A percentile compares a stretch with the other conserved stretches of the same genome.
These are phyloP conservation scores for Monosporozyma aerobia DNA, from an alignment of 805 yeast genomes.

Conservation along the genomic window DNA sequence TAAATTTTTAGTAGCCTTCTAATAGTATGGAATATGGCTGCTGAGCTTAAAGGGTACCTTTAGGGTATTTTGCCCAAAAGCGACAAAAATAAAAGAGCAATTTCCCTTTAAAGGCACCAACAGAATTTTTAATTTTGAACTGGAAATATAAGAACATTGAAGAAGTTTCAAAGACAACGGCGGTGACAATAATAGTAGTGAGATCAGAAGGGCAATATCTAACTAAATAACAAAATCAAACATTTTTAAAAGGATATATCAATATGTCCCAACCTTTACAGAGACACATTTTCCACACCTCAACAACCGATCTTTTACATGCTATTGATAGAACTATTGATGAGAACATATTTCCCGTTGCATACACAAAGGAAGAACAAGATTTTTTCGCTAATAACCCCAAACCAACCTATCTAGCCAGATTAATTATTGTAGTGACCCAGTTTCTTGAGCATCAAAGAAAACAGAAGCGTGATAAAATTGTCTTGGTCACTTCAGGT, in stretches of 20 bases:
- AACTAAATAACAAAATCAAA: not conserved
- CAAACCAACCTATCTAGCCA: conserved; percentile 64
- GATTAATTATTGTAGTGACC: conserved; percentile 45
- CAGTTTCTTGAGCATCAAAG: conserved; percentile 54
- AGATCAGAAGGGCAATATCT: not conserved
- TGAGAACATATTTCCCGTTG: conserved; percentile 56
- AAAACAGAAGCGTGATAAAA: conserved; percentile 34
- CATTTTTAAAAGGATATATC: not conserved
- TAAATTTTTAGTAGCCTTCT: not conserved
- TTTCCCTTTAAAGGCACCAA: not conserved
- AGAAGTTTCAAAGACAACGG: no score
- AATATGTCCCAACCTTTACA: not conserved
- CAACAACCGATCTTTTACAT: conserved; percentile 54
- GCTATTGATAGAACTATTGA: conserved; percentile 77
- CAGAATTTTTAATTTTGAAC: not conserved
- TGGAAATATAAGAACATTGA: not conserved
- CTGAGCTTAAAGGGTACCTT: not conserved
- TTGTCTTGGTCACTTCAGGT: conserved; percentile 85
- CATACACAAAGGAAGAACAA: conserved; percentile 60
- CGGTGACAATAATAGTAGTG: no score
- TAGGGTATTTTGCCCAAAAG: not conserved
- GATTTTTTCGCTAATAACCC: conserved; percentile 60
- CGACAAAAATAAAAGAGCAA: no score
- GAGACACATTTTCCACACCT: conserved; percentile 38
- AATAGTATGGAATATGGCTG: not conserved